These are phyloP conservation scores for Fraxinus paxiana DNA, from an alignment of 305 asterid genomes.

Conservation along the genomic window DNA sequence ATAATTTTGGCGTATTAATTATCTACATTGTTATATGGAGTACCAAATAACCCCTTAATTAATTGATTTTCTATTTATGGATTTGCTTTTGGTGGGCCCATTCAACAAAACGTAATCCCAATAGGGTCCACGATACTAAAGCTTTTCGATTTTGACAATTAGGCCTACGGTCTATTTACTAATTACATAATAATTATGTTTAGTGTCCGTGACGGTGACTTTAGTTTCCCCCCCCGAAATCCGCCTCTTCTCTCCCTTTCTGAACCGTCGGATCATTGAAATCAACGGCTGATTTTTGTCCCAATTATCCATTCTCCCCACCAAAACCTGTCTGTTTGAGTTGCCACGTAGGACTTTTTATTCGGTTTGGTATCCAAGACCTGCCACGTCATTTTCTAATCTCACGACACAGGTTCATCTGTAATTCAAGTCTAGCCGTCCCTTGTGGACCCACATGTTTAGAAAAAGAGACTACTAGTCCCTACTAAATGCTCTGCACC, in stretches of 20 bases:
- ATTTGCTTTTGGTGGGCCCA: neutral
- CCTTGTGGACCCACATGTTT: conserved; percentile 31
- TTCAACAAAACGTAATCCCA: neutral
- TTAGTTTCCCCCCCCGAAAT: conserved; percentile 9
- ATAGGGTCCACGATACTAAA: neutral
- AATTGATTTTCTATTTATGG: neutral
- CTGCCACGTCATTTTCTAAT: conserved; percentile 52
- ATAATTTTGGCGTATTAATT: neutral
- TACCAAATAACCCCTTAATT: neutral
- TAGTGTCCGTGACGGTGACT: conserved; percentile 59
- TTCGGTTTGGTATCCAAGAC: conserved; percentile 28
- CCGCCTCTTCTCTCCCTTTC: neutral
- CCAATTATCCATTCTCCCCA: conserved; percentile 32
- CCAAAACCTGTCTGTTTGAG: conserved; percentile 27
- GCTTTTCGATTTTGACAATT: neutral
- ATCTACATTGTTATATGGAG: neutral
- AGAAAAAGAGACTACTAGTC: conserved; percentile 29
- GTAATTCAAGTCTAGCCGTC: conserved; percentile 28
- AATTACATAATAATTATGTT: neutral
- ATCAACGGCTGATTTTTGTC: conserved; percentile 31
- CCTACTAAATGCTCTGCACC: conserved; percentile 37
- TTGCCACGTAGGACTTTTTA: conserved; percentile 56
- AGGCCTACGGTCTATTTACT: neutral
- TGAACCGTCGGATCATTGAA: conserved; percentile 30
- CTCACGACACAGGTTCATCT: conserved; percentile 33